Conservation (phyloP, 768 basidiomycete species). For the Tylopilus vinaceipallidus region DNA sequence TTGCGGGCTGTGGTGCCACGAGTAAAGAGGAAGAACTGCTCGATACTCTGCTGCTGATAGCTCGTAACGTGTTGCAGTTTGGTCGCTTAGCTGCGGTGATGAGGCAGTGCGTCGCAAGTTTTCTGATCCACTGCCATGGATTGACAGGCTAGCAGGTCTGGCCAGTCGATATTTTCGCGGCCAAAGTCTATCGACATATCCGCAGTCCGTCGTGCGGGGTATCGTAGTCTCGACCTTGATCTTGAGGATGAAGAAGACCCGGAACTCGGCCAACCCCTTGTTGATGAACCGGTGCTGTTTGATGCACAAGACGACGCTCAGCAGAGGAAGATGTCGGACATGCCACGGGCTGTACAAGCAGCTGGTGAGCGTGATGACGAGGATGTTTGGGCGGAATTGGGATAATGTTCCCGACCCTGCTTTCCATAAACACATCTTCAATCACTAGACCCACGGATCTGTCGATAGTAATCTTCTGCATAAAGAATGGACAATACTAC, state of each 20-base stretch:
- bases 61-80: slow-evolving; percentile 91
- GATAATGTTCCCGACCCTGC: slow-evolving; percentile 25
- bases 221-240: slow-evolving; percentile 64
- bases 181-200: slow-evolving; percentile 86
- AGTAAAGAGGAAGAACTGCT: slow-evolving; percentile 94
- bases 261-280: slow-evolving; percentile 56
- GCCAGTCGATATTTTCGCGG: slow-evolving; percentile 83
- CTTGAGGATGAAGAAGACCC: slow-evolving; percentile 57
- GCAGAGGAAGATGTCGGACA: slow-evolving; percentile 41
- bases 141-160: slow-evolving; percentile 52
- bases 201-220: slow-evolving; percentile 62
- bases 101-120: slow-evolving; percentile 70
- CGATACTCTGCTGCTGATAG: slow-evolving; percentile 89
- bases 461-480: too few relatives aligned
- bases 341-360: slow-evolving; percentile 60
- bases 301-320: slow-evolving; percentile 47
- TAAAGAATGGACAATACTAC: too few relatives aligned
- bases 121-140: neutral
- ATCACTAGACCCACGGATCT: too few relatives aligned
- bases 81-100: slow-evolving; percentile 89
- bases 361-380: slow-evolving; percentile 56
- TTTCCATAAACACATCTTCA: too few relatives aligned
- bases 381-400: slow-evolving; percentile 72
- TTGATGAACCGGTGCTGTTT: slow-evolving; percentile 61
- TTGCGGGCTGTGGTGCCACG: slow-evolving; percentile 77